These are phyloP conservation scores for Botryotinia globosa DNA, from an alignment of 2,329 filamentous ascomycete genomes.

Conservation along the genomic window DNA sequence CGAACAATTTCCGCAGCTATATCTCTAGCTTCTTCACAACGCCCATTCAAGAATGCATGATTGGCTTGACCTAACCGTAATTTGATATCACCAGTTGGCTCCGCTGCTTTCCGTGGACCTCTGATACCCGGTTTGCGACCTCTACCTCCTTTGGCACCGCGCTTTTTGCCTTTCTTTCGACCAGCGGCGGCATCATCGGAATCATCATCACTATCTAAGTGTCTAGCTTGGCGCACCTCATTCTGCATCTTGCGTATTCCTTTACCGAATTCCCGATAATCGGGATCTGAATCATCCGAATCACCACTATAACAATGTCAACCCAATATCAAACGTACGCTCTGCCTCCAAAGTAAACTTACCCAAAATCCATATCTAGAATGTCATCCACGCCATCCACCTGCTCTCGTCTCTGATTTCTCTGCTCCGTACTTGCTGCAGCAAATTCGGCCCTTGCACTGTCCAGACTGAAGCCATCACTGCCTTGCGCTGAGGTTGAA, in stretches of 20 bases:
- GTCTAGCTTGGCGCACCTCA: slow-evolving; percentile 28
- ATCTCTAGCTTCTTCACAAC: slow-evolving; percentile 58
- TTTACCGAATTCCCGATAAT: slow-evolving; percentile 43
- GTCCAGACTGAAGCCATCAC: neutral
- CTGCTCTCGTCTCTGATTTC: slow-evolving; percentile 18
- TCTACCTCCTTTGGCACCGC: neutral
- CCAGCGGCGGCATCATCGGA: neutral
- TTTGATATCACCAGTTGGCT: slow-evolving; percentile 70
- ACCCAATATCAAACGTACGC: neutral
- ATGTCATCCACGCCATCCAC: slow-evolving; percentile 14
- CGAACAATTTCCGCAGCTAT: slow-evolving; percentile 62
- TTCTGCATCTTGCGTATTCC: slow-evolving; percentile 42
- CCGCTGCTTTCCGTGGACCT: slow-evolving; percentile 55
- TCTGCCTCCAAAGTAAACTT: neutral
- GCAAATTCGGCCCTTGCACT: slow-evolving; percentile 21
- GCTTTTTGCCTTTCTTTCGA: slow-evolving; percentile 15
- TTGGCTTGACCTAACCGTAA: slow-evolving; percentile 64
- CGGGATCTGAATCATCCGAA: slow-evolving; percentile 42
- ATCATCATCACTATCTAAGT: slow-evolving; percentile 22
- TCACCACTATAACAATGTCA: slow-evolving; percentile 16
- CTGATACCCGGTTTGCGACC: slow-evolving; percentile 27
- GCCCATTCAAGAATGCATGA: slow-evolving; percentile 60
- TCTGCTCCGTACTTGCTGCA: slow-evolving; percentile 13
- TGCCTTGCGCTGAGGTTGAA: neutral
- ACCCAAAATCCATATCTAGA: slow-evolving; percentile 16